These are phyloP conservation scores for Coprinopsis marcescibilis DNA, from an alignment of 768 basidiomycete genomes.

Conservation along the genomic window DNA sequence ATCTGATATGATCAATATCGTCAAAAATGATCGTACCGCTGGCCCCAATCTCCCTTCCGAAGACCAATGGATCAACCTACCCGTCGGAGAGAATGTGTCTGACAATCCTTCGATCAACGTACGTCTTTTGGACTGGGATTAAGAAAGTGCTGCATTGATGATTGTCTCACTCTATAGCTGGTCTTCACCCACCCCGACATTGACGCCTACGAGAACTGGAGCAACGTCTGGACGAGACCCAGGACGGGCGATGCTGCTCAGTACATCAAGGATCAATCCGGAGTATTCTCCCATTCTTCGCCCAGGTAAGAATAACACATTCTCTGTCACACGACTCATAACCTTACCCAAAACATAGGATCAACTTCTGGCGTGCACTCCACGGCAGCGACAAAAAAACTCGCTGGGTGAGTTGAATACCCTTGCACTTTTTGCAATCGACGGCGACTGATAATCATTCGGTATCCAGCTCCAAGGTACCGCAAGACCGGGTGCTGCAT, in stretches of 20 bases:
- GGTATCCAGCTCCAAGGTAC: conserved; percentile 50
- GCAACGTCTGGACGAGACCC: conserved; percentile 47
- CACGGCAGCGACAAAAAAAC: conserved; percentile 38
- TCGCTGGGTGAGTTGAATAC: conserved; percentile 36
- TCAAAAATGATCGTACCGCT: conserved; percentile 40
- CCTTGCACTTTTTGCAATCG: neutral
- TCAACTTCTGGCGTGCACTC: conserved; percentile 61
- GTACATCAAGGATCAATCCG: conserved; percentile 45
- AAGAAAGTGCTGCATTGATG: no score
- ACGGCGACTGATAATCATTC: neutral
- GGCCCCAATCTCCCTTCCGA: conserved; percentile 42
- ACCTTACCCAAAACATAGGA: conserved; percentile 21
- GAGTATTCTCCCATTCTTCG: conserved; percentile 52
- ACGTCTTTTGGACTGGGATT: no score
- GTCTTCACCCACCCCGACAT: conserved; percentile 60
- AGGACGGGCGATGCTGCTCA: conserved; percentile 50
- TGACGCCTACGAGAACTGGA: conserved; percentile 66
- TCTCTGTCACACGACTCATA: neutral
- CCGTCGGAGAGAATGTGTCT: conserved; percentile 46
- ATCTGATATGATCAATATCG: conserved; percentile 47
- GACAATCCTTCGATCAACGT: conserved; percentile 65
- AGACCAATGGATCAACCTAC: conserved; percentile 50
- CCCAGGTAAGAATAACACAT: conserved; percentile 32
- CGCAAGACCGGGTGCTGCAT: conserved; percentile 54
- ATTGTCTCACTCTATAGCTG: conserved; percentile 27